A percentile compares a stretch with the other conserved stretches of the same genome.
These are phyloP conservation scores for Polyporus arcularius DNA, from an alignment of 768 basidiomycete genomes.

Conservation along the genomic window DNA sequence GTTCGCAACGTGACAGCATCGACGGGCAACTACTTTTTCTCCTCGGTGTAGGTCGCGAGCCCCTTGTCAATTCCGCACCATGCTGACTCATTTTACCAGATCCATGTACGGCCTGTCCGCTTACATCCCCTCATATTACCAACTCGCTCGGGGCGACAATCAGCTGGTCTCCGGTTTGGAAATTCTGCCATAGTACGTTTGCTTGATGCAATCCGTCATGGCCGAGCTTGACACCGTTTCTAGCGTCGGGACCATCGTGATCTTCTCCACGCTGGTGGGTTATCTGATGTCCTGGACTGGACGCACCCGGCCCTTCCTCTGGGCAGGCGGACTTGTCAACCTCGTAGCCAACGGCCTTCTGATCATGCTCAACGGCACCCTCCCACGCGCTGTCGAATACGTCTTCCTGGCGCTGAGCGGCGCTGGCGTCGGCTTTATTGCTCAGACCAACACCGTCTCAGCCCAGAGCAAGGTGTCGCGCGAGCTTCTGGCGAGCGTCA, in stretches of 20 bases:
- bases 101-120: conserved; percentile 7
- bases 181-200: conserved; percentile 5
- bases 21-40: conserved; percentile 9
- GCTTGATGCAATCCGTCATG: not conserved
- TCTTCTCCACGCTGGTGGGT: conserved; percentile 4
- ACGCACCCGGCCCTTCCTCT: conserved; percentile 4
- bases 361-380: conserved; percentile 11
- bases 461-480: conserved; percentile 11
- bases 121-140: conserved; percentile 10
- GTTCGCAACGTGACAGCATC: conserved; percentile 4
- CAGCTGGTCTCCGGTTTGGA: conserved; percentile 9
- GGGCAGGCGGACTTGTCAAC: conserved; percentile 6
- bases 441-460: conserved; percentile 10
- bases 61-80: not conserved
- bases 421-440: conserved; percentile 8
- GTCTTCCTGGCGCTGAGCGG: conserved; percentile 7
- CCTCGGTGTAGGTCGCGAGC: not conserved
- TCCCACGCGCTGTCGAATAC: conserved; percentile 6
- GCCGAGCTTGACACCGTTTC: no score
- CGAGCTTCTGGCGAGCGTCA: conserved; percentile 6
- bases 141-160: conserved; percentile 5
- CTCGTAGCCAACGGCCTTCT: not conserved
- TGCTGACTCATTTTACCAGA: not conserved
- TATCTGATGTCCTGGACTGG: conserved; percentile 6
- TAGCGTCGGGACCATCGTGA: conserved; percentile 1